Conservation (phyloP, 2,329 filamentous ascomycete species). For the Dothistroma septosporum region DNA sequence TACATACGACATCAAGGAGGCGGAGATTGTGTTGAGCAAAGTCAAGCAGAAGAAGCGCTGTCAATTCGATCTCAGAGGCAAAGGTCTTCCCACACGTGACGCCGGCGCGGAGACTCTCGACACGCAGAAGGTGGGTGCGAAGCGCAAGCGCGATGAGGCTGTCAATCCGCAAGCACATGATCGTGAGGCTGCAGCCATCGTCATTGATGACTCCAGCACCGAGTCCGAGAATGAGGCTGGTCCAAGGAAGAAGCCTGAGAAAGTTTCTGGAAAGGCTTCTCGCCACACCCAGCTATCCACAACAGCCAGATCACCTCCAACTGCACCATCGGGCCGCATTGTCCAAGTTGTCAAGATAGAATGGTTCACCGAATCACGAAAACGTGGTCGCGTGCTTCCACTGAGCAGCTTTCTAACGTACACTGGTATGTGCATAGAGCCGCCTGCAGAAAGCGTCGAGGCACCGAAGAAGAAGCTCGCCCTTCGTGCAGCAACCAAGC, state of each 20-base stretch:
- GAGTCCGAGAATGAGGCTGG: slow-evolving; percentile 34
- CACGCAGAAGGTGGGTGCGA: slow-evolving; percentile 5
- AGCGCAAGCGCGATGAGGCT: slow-evolving; percentile 19
- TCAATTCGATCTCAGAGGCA: slow-evolving; percentile 69
- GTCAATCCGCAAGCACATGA: slow-evolving; percentile 2
- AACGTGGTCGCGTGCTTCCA: slow-evolving; percentile 42
- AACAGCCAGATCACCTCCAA: not conserved
- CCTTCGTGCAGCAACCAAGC: slow-evolving; percentile 5
- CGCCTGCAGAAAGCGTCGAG: slow-evolving; percentile 32
- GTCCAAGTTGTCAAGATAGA: slow-evolving; percentile 51
- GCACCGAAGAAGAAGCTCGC: slow-evolving; percentile 13
- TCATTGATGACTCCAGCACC: slow-evolving; percentile 33
- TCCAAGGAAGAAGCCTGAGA: slow-evolving; percentile 1
- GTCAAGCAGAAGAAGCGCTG: slow-evolving; percentile 67
- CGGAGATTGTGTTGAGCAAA: slow-evolving; percentile 69
- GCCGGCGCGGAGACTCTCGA: not conserved
- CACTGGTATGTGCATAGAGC: slow-evolving; percentile 43
- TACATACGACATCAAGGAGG: slow-evolving; percentile 69
- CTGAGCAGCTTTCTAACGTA: slow-evolving; percentile 51
- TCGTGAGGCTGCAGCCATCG: slow-evolving; percentile 10
- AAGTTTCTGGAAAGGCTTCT: not conserved
- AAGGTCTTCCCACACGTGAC: slow-evolving; percentile 54
- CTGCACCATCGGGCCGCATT: slow-evolving; percentile 26
- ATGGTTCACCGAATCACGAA: slow-evolving; percentile 52
- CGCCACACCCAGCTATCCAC: not conserved